Evolutionary conservation across 768 basidiomycete genomes (phyloP).

Genomic region (Kwoniella sp.): DNA sequence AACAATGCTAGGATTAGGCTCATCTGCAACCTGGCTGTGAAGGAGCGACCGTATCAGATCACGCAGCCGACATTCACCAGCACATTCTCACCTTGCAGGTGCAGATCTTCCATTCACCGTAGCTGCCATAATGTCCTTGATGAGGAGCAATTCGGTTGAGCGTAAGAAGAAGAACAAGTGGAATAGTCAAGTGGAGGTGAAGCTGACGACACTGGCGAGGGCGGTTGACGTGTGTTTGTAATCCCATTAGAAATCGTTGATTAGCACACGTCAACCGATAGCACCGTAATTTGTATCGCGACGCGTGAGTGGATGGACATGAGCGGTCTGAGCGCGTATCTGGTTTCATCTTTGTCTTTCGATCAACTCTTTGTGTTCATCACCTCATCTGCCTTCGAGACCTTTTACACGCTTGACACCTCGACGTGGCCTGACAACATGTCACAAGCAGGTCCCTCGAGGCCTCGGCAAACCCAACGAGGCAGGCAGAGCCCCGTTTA

Average conservation of each 20-base stretch:
- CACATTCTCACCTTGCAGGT: conserved; percentile 8
- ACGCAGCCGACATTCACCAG: background rate
- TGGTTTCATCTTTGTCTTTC: too few relatives aligned
- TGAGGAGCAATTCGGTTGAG: background rate
- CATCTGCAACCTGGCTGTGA: conserved; percentile 12
- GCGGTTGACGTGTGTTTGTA: background rate
- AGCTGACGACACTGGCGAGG: background rate
- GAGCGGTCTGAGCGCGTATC: too few relatives aligned
- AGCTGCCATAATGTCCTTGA: conserved; percentile 9
- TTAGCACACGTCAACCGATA: background rate
- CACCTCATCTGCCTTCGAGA: too few relatives aligned
- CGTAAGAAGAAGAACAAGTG: background rate
- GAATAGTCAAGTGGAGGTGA: conserved; percentile 14
- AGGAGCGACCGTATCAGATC: background rate
- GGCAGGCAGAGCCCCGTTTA: background rate
- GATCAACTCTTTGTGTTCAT: too few relatives aligned
- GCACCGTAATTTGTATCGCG: too few relatives aligned
- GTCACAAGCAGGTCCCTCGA: conserved; percentile 15
- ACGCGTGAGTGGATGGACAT: too few relatives aligned
- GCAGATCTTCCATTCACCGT: conserved; percentile 5
- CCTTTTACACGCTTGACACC: too few relatives aligned
- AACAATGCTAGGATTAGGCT: conserved; percentile 29
- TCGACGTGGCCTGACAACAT: too few relatives aligned
- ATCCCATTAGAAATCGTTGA: background rate
- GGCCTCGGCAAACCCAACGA: background rate